phyloP scores from a whole-genome alignment of 2,329 filamentous ascomycete genomes.

The Tolypocladium album region DNA sequence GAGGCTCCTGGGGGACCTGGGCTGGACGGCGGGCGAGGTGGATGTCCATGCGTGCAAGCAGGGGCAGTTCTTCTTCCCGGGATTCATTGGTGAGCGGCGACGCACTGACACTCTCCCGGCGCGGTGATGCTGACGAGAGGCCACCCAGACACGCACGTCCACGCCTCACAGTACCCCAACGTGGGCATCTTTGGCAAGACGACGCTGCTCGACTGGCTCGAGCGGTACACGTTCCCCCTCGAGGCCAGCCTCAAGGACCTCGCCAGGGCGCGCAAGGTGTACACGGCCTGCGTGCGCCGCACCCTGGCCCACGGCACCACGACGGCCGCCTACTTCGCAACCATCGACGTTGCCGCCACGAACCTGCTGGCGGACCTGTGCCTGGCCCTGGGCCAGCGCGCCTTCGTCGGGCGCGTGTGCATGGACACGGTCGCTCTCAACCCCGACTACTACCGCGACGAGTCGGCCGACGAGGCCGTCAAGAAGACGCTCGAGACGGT shows the following conservation, averaged over 20 bases:
- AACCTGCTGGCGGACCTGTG: slow-evolving; percentile 84
- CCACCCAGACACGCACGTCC: slow-evolving; percentile 78
- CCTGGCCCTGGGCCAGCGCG: slow-evolving; percentile 68
- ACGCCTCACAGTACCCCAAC: slow-evolving; percentile 92
- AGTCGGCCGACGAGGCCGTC: slow-evolving; percentile 46
- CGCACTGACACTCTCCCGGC: not conserved
- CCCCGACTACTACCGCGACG: slow-evolving; percentile 73
- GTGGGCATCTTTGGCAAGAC: slow-evolving; percentile 87
- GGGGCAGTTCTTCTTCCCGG: slow-evolving; percentile 71
- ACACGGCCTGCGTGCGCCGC: slow-evolving; percentile 65
- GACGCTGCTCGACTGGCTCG: slow-evolving; percentile 86
- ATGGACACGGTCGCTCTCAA: slow-evolving; percentile 65
- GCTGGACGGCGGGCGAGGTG: slow-evolving; percentile 31
- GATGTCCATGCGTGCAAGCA: slow-evolving; percentile 24
- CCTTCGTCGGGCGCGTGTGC: slow-evolving; percentile 87
- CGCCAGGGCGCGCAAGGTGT: slow-evolving; percentile 56
- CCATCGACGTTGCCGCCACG: slow-evolving; percentile 76
- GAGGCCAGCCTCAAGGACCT: slow-evolving; percentile 64
- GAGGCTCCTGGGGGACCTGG: slow-evolving; percentile 27
- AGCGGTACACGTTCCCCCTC: slow-evolving; percentile 89
- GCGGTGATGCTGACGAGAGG: not conserved
- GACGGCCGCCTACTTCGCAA: slow-evolving; percentile 90
- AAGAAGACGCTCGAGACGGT: slow-evolving; percentile 48
- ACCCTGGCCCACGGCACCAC: slow-evolving; percentile 89
- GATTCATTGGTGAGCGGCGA: slow-evolving; percentile 54